Evolutionary conservation across 2,329 filamentous ascomycete genomes (phyloP).

Genomic region (Colletotrichum falcatum): DNA sequence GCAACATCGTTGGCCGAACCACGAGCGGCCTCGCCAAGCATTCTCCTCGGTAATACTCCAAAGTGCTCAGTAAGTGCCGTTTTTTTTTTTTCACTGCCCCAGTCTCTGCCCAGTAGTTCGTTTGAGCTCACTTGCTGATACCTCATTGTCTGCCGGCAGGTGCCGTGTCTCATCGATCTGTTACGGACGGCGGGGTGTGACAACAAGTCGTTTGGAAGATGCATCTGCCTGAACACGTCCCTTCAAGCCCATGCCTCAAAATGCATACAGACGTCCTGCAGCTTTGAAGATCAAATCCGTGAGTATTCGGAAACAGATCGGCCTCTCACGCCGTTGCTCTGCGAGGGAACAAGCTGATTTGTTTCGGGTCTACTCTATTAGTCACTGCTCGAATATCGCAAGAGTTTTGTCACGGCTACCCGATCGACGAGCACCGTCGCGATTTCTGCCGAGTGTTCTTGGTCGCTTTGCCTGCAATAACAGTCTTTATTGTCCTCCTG

Average conservation of each 20-base stretch:
- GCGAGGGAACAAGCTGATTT: background rate
- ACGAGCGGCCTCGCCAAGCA: background rate
- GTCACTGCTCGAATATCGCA: slow-evolving; percentile 9
- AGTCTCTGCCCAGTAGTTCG: background rate
- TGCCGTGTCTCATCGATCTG: background rate
- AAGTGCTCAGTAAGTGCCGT: background rate
- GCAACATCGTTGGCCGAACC: background rate
- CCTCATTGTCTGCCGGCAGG: background rate
- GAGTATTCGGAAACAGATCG: background rate
- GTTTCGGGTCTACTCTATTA: background rate
- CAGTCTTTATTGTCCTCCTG: slow-evolving; percentile 9
- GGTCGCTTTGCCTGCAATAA: slow-evolving; percentile 10
- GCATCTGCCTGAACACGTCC: slow-evolving; percentile 26
- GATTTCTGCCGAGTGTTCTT: slow-evolving; percentile 15
- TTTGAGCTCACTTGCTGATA: background rate
- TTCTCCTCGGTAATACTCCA: background rate
- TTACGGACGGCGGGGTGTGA: background rate
- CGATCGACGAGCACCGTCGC: slow-evolving; percentile 2
- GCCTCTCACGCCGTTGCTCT: no score
- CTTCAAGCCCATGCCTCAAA: slow-evolving; percentile 25
- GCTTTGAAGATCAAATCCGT: slow-evolving; percentile 26
- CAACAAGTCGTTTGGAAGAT: slow-evolving; percentile 6
- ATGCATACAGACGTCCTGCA: slow-evolving; percentile 36
- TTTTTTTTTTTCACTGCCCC: background rate
- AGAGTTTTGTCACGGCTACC: slow-evolving; percentile 28